Base-by-base conservation (phyloP, 2,329 filamentous ascomycete genomes). In the Penicillium sp. region DNA sequence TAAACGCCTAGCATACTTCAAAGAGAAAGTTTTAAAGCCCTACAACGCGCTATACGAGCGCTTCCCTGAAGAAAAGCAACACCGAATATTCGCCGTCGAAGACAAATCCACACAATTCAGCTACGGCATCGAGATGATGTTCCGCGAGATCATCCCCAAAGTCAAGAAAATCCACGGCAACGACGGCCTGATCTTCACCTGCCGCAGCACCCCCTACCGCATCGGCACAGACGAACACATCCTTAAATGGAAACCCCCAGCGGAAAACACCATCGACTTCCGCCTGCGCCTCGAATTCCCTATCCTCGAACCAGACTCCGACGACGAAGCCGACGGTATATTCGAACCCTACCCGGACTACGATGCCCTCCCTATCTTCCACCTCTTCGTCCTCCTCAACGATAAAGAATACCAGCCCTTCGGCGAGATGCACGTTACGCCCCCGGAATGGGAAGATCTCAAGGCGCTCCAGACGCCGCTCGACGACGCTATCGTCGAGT, bases 181-280 rank as follows among this genome's bases (percentile, higher is more conserved):
- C 76, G 95, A 99, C 75, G 95, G 95, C 6, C 85, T 99, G 51
- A 97, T 99, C 73, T 99, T 98, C 79, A 98, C 95, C n/a, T 97
- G 94, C 79, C 88, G 91, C 66, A 90, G 88, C 70, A 92, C 91
- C 19, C 85, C 90, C 9, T 99, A 99, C 81, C 89, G 90, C 70
- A 90, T 91, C 67, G 95, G 95, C 68, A 99, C 95, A 13, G 95
- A 99, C 77, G 87, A 87, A 54, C 90, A 97, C 75, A 99, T 97
- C 66, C 83, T 99, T 45, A 99, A 99, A 78, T 99, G 95, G 95
- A 99, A 99, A 79, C 93, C 94, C 0, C 92, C 92, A 4, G 85
- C 91, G 67, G 95, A 99, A 76, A 99, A 99, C 80, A 96, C 93
- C 0, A 88, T 99, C 69, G 95, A 99, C 76, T 97, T 97, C 76